Evolutionary conservation across 345 rosid species (phyloP).

Genomic region (Eucalyptus pauciflora): DNA sequence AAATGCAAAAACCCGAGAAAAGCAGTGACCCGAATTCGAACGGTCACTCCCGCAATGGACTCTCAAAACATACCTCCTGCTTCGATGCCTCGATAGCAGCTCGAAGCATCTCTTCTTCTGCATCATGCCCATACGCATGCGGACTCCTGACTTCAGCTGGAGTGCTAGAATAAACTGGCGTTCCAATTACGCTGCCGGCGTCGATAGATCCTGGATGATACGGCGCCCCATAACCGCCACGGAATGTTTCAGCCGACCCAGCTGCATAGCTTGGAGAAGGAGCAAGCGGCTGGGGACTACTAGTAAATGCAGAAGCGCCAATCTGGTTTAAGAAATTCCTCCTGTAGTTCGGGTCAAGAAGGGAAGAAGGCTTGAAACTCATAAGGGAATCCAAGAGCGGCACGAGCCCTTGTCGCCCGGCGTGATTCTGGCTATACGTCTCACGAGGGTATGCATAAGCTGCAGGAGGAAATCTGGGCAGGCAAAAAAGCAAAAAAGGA

Average conservation of each 20-base stretch:
- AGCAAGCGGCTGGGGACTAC: slow-evolving; percentile 6
- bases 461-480: slow-evolving; percentile 28
- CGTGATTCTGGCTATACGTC: slow-evolving; percentile 16
- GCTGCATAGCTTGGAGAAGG: slow-evolving; percentile 20
- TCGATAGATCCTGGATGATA: slow-evolving; percentile 18
- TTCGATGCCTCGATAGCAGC: slow-evolving; percentile 79
- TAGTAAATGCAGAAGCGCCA: slow-evolving; percentile 26
- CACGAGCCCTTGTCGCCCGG: slow-evolving; percentile 20
- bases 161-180: slow-evolving; percentile 12
- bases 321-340: slow-evolving; percentile 44
- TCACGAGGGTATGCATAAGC: slow-evolving; percentile 18
- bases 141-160: slow-evolving; percentile 16
- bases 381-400: slow-evolving; percentile 59
- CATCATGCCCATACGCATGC: slow-evolving; percentile 12
- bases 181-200: slow-evolving; percentile 5
- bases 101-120: slow-evolving; percentile 70
- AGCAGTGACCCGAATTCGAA: not conserved
- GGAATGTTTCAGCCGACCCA: slow-evolving; percentile 14
- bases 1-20: not conserved
- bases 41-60: not conserved
- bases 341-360: slow-evolving; percentile 65
- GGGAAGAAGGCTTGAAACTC: slow-evolving; percentile 61
- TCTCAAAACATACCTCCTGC: slow-evolving; percentile 18
- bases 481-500: not conserved
- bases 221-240: slow-evolving; percentile 18